A percentile compares a stretch with the other conserved stretches of the same genome.
Evolutionary conservation across 441 rosid species (phyloP).

Genomic region (Sinapis alba): DNA sequence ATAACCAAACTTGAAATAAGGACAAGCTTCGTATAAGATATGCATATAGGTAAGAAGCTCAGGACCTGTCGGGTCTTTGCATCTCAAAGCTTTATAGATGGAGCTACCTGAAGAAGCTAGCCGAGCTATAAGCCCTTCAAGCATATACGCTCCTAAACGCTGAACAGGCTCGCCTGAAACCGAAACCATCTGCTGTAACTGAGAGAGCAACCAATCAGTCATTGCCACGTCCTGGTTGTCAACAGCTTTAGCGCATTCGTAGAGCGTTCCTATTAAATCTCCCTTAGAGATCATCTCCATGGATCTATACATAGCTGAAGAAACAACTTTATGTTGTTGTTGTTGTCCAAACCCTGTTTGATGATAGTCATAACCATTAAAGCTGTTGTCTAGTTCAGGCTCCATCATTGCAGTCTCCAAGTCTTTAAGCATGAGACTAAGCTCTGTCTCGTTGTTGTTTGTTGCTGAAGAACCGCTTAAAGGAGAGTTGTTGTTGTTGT

Average conservation of each 20-base stretch:
- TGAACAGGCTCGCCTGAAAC: constrained; percentile 90
- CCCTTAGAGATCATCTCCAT: constrained; percentile 66
- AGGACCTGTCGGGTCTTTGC: constrained; percentile 78
- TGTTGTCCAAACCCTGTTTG: constrained; percentile 42
- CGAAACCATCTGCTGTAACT: constrained; percentile 76
- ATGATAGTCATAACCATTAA: too few species aligned
- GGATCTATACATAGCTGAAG: constrained; percentile 48
- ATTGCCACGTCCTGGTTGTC: constrained; percentile 53
- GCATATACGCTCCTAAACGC: constrained; percentile 85
- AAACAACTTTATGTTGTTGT: constrained; percentile 27
- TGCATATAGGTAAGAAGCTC: constrained; percentile 92
- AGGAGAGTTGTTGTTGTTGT: constrained; percentile 50
- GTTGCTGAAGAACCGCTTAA: constrained; percentile 58
- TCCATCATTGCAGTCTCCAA: constrained; percentile 79
- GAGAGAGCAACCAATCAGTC: constrained; percentile 63
- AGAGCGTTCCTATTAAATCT: constrained; percentile 71
- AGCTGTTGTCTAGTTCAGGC: constrained; percentile 45
- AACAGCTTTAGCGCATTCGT: constrained; percentile 77
- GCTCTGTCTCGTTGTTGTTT: constrained; percentile 48
- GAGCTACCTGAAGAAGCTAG: constrained; percentile 80
- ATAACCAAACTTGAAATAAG: constrained; percentile 92
- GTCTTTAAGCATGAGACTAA: constrained; percentile 66
- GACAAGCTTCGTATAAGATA: constrained; percentile 81
- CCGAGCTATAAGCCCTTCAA: constrained; percentile 90
- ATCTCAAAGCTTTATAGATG: constrained; percentile 73